phyloP scores from a whole-genome alignment of 768 basidiomycete genomes.

The Lentinus brumalis region DNA sequence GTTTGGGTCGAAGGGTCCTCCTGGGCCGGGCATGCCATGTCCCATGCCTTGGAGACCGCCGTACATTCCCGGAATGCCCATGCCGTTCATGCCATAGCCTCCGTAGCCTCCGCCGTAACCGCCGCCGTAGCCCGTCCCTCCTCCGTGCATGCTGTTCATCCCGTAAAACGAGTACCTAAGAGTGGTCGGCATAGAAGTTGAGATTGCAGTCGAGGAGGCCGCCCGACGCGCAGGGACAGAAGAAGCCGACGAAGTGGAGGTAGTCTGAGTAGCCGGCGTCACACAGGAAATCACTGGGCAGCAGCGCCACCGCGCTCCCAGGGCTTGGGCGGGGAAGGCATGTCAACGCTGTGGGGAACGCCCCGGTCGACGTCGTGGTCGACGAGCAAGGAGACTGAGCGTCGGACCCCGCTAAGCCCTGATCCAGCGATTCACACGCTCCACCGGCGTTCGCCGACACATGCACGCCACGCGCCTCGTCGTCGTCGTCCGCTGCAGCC shows the following conservation, averaged over 20 bases:
- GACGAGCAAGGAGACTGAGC: constrained; percentile 11
- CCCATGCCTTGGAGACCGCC: constrained; percentile 47
- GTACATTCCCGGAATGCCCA: constrained; percentile 32
- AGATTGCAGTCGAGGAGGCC: constrained; percentile 37
- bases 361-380: constrained; percentile 15
- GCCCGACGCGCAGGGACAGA: constrained; percentile 69
- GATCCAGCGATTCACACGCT: too few species aligned
- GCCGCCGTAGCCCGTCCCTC: constrained; percentile 48
- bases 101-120: constrained; percentile 36
- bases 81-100: constrained; percentile 43
- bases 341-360: constrained; percentile 28
- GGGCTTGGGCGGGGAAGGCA: constrained; percentile 88
- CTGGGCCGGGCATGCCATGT: constrained; percentile 43
- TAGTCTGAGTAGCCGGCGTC: constrained; percentile 16
- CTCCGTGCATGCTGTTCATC: constrained; percentile 40
- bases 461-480: too few species aligned
- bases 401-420: not conserved
- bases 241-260: constrained; percentile 24
- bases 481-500: too few species aligned
- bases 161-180: constrained; percentile 46
- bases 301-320: constrained; percentile 69
- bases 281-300: too few species aligned
- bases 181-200: too few species aligned
- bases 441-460: too few species aligned
- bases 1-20: constrained; percentile 43